Evolutionary conservation across 345 rosid species (phyloP).

Genomic region (Acer negundo): DNA sequence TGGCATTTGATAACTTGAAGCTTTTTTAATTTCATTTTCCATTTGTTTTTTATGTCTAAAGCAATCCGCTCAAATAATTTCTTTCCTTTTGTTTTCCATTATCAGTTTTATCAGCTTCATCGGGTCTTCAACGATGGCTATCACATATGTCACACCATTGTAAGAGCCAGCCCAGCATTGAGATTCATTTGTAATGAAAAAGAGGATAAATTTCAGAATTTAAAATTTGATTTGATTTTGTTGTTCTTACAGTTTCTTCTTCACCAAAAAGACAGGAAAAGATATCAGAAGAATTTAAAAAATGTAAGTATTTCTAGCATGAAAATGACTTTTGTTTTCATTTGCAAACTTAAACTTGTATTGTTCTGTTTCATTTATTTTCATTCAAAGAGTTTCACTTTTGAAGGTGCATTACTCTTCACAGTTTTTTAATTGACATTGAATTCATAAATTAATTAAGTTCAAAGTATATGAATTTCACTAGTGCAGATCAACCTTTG

Average conservation of each 20-base stretch:
- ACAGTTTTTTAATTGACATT: not conserved
- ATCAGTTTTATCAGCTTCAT: constrained; percentile 60
- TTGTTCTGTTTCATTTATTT: not conserved
- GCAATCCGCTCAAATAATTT: not conserved
- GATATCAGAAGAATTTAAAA: constrained; percentile 32
- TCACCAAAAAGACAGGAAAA: constrained; percentile 19
- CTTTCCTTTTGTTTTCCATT: constrained; percentile 3
- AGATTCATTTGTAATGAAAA: not conserved
- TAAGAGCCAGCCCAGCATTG: constrained; percentile 35
- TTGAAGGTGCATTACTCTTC: not conserved
- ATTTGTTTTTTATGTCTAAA: not conserved
- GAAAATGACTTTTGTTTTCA: not conserved
- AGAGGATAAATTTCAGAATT: not conserved
- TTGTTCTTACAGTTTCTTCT: constrained; percentile 41
- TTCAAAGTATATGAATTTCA: not conserved
- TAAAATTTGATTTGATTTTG: not conserved
- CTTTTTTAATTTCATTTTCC: not conserved
- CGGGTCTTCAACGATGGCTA: constrained; percentile 44
- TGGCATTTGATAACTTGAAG: not conserved
- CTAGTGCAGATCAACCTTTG: not conserved
- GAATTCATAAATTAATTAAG: not conserved
- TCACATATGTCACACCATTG: constrained; percentile 35
- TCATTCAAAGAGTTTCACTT: not conserved
- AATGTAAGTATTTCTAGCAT: constrained; percentile 41
- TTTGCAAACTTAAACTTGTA: not conserved